Percentiles rank a stretch among this genome's conserved stretches.
Conservation (phyloP, 179 eudicot species). For the Carnegiea gigantea region DNA sequence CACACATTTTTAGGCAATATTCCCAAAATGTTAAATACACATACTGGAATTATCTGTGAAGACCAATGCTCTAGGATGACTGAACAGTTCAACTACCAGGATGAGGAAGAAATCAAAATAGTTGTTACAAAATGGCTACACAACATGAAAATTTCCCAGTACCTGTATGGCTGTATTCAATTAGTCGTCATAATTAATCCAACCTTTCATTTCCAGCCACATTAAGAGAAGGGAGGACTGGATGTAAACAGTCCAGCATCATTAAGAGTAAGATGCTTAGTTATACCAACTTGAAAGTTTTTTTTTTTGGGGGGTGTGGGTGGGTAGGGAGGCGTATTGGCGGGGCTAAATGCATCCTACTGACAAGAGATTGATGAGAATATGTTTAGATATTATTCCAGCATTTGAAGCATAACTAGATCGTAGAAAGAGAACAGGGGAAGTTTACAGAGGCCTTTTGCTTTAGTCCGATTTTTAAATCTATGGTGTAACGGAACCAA, state of each 20-base stretch:
- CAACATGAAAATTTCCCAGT: background rate
- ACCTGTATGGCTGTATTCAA: background rate
- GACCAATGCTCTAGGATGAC: background rate
- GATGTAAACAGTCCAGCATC: background rate
- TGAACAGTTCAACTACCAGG: background rate
- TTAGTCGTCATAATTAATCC: background rate
- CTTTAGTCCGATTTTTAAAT: too few relatives aligned
- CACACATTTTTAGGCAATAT: conserved; percentile 17
- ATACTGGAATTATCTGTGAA: background rate
- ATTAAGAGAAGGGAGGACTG: background rate
- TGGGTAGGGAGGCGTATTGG: background rate
- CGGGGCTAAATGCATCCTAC: background rate
- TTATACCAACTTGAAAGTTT: background rate
- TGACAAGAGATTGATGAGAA: background rate
- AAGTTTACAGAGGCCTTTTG: too few relatives aligned
- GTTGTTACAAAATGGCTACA: background rate
- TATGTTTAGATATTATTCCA: background rate
- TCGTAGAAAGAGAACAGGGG: too few relatives aligned
- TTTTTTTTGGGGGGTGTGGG: too few relatives aligned
- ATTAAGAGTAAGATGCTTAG: background rate
- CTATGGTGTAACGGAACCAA: too few relatives aligned
- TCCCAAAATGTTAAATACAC: conserved; percentile 1
- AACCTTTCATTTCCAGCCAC: background rate
- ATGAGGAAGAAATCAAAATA: background rate
- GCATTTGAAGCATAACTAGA: too few relatives aligned